Conservation (phyloP, 192 early-diverging fungal genomes). For the Funneliformis mosseae region DNA sequence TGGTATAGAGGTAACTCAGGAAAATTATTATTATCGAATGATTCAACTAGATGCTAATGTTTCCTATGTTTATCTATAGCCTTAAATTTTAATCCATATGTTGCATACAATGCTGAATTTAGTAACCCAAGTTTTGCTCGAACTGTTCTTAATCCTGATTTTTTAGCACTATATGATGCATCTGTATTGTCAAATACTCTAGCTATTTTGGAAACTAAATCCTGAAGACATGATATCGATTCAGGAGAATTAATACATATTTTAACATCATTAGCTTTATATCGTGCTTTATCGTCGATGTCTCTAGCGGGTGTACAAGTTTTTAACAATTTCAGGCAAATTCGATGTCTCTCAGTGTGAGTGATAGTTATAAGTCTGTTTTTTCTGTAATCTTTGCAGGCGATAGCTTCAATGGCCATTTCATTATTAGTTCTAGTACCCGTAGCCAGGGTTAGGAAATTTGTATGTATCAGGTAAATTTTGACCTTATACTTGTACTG, state of each 20-base stretch:
- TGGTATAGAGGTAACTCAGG: too few species aligned
- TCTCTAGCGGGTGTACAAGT: conserved; percentile 26
- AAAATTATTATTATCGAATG: not conserved
- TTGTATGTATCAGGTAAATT: too few species aligned
- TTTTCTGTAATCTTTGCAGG: too few species aligned
- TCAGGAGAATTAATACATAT: not conserved
- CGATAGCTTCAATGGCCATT: too few species aligned
- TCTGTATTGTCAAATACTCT: conserved; percentile 25
- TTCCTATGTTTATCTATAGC: too few species aligned
- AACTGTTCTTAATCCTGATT: conserved; percentile 13
- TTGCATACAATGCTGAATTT: too few species aligned
- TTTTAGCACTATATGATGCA: conserved; percentile 12
- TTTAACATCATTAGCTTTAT: conserved; percentile 20
- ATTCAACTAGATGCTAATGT: conserved; percentile 27
- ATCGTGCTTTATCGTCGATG: conserved; percentile 4
- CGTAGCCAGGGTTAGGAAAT: too few species aligned
- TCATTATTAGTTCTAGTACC: too few species aligned
- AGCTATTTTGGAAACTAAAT: too few species aligned
- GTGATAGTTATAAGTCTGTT: conserved; percentile 1
- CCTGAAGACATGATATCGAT: conserved; percentile 9
- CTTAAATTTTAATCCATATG: too few species aligned
- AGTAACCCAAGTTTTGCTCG: not conserved
- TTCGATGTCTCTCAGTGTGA: conserved; percentile 22
- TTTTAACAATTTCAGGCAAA: too few species aligned
- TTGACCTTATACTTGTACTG: too few species aligned